Evolutionary conservation across 75 land plant species (phyloP), one percentile per base, ranked within the genome.

Genomic region (Pinus taeda): DNA sequence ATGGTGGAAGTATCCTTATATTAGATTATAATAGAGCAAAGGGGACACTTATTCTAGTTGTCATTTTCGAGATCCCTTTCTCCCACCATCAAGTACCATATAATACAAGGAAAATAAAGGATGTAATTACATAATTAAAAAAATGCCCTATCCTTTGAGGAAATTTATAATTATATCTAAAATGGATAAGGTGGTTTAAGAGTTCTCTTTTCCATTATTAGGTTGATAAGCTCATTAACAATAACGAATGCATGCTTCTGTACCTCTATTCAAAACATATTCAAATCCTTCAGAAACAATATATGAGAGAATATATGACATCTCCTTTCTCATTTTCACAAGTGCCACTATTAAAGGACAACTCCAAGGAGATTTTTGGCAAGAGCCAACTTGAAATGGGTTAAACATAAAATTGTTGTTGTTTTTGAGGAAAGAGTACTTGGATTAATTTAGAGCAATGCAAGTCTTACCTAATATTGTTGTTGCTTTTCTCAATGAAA

Each of bases 171-270:
- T 97, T 95, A 73, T 92, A 87, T 58, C 95, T 78, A 63, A 92
- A 97, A 74, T 97, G 99, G 9, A 97, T 94, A 33, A 97, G 83
- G 77, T 90, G 95, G 81, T 97, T 97, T 7, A 39, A 97, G 82
- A 6, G 97, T 92, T 77, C 82, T 87, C 89, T 94, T 97, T 89
- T 97, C 97, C 18, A 91, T 57, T 3, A 89, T 92, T 14, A 97
- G 84, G 74, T 90, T 90, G 75, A 97, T 73, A 9, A 97, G 87
- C 87, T 97, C 97, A 83, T 97, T 93, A 22, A 94, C 87, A 14
- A 94, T 93, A 20, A 76, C 90, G 77, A 92, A 86, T 60, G 90
- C 91, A 70, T 90, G 93, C 49, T 90, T 94, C 75, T 94, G 97
- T 56, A 92, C 93, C 82, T 89, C 86, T 0, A 36, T 45, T 0